Evolutionary conservation across 306 rosid genomes (phyloP).

Genomic region (Vicia faba): DNA sequence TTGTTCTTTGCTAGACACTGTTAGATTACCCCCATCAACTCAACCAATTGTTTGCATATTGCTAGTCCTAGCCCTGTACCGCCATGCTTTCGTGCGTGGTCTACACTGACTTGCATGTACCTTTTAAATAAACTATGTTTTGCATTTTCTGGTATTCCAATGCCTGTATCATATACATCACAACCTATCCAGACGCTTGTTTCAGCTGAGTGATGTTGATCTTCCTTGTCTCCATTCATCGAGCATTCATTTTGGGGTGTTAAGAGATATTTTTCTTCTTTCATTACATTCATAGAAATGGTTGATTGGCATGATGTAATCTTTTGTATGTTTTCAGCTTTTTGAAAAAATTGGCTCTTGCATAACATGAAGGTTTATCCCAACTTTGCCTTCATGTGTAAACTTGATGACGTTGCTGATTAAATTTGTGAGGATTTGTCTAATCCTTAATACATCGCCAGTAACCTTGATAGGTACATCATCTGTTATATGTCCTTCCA

Average conservation of each 20-base stretch:
- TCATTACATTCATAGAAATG: constrained; percentile 45
- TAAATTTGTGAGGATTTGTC: constrained; percentile 92
- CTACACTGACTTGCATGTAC: constrained; percentile 98
- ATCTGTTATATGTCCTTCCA: constrained; percentile 88
- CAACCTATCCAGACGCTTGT: constrained; percentile 86
- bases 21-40: constrained; percentile 84
- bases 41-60: constrained; percentile 98
- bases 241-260: constrained; percentile 53
- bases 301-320: constrained; percentile 40
- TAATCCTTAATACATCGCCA: constrained; percentile 91
- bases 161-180: constrained; percentile 93
- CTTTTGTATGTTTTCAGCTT: constrained; percentile 49
- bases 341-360: constrained; percentile 55
- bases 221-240: constrained; percentile 52
- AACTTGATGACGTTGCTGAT: constrained; percentile 91
- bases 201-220: constrained; percentile 52
- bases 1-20: constrained; percentile 77
- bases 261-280: constrained; percentile 51
- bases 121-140: constrained; percentile 74
- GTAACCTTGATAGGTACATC: constrained; percentile 86
- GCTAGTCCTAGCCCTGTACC: constrained; percentile 97
- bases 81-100: constrained; percentile 93
- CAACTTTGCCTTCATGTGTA: constrained; percentile 94
- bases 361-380: constrained; percentile 72
- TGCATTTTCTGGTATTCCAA: constrained; percentile 97